phyloP scores from a whole-genome alignment of 257 asterid species.

The Verbena officinalis region DNA sequence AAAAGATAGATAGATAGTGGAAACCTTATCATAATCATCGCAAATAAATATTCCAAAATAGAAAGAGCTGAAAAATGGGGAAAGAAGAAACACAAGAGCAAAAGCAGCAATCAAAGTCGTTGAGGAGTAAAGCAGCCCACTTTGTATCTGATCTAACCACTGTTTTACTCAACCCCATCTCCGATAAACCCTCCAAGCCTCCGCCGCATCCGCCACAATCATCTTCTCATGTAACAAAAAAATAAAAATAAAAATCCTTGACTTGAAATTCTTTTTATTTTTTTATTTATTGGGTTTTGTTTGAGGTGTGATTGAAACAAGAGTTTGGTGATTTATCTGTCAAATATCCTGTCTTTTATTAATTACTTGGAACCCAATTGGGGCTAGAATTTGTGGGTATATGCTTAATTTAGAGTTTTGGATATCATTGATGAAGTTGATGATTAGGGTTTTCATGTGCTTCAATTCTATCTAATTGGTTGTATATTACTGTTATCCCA shows the following conservation, averaged over 20 bases:
- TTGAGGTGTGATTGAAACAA: neutral
- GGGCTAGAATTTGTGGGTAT: slow-evolving; percentile 16
- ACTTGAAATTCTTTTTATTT: neutral
- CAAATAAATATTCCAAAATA: slow-evolving; percentile 20
- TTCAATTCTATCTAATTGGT: slow-evolving; percentile 10
- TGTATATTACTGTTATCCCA: neutral
- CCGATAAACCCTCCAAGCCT: slow-evolving; percentile 69
- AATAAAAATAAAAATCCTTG: too few relatives aligned
- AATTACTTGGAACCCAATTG: slow-evolving; percentile 22
- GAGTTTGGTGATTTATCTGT: slow-evolving; percentile 24
- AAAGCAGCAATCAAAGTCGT: slow-evolving; percentile 43
- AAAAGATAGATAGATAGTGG: slow-evolving; percentile 37
- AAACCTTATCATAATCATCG: slow-evolving; percentile 24
- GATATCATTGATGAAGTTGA: slow-evolving; percentile 19
- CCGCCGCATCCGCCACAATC: slow-evolving; percentile 21
- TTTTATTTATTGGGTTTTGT: neutral
- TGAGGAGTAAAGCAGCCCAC: slow-evolving; percentile 92
- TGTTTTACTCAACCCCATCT: slow-evolving; percentile 78
- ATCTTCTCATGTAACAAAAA: slow-evolving; percentile 50
- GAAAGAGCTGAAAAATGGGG: slow-evolving; percentile 28
- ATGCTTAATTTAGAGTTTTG: neutral
- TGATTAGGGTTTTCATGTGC: slow-evolving; percentile 33
- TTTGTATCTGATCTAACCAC: slow-evolving; percentile 92
- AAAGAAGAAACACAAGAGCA: slow-evolving; percentile 23
- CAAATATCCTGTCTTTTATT: neutral